Evolutionary conservation across 2,329 filamentous ascomycete species (phyloP).

Genomic region (Sporothrix luriei): DNA sequence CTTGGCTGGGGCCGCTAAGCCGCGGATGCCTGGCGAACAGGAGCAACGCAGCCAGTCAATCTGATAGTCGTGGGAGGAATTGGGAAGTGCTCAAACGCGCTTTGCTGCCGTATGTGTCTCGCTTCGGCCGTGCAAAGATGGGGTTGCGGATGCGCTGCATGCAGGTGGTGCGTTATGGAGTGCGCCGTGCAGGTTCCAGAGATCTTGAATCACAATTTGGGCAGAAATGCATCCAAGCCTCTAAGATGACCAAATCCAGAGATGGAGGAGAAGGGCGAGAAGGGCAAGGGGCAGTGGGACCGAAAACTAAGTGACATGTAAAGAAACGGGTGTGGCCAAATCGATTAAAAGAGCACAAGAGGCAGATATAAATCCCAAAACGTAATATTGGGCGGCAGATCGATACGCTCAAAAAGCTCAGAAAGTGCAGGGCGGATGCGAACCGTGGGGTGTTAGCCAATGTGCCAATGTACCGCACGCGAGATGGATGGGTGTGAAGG

Average conservation of each 20-base stretch:
- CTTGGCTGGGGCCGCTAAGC: conserved; percentile 24
- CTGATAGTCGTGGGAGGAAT: conserved; percentile 13
- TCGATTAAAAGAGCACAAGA: conserved; percentile 21
- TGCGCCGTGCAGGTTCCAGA: background rate
- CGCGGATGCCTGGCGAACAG: conserved; percentile 23
- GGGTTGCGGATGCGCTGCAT: conserved; percentile 12
- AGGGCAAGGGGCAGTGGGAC: conserved; percentile 8
- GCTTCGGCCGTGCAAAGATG: conserved; percentile 21
- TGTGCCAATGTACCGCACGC: conserved; percentile 1
- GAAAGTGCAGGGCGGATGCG: conserved; percentile 22
- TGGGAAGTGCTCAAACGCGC: conserved; percentile 1
- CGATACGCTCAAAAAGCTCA: conserved; percentile 19
- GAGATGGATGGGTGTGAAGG: conserved; percentile 21
- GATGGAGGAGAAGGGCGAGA: background rate
- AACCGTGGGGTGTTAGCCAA: conserved; percentile 22
- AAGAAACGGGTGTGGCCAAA: background rate
- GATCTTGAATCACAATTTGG: conserved; percentile 28
- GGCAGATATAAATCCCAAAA: background rate
- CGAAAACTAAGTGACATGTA: background rate
- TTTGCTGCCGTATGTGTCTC: conserved; percentile 19
- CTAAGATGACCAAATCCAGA: background rate
- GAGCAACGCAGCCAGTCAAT: background rate
- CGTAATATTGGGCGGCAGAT: conserved; percentile 16
- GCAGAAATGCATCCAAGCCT: conserved; percentile 29
- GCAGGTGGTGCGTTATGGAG: conserved; percentile 10